These are phyloP conservation scores for Pinus albicaulis DNA, from an alignment of 75 land plant genomes.

Conservation along the genomic window DNA sequence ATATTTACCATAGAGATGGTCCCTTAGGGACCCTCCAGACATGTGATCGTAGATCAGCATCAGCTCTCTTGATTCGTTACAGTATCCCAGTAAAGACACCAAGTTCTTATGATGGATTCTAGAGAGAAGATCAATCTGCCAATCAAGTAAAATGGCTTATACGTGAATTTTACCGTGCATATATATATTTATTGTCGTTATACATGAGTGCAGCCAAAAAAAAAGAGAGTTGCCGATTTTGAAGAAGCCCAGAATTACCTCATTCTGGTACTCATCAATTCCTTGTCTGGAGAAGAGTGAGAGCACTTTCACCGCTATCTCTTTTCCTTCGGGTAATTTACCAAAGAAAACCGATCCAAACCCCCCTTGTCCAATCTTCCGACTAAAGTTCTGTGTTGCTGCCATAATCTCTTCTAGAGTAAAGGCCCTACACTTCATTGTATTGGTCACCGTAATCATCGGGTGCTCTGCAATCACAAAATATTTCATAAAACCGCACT, in stretches of 20 bases:
- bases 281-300: slow-evolving; percentile 1
- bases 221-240: neutral
- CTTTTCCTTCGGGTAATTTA: neutral
- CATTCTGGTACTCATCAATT: neutral
- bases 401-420: neutral
- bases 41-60: neutral
- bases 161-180: neutral
- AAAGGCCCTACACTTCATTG: neutral
- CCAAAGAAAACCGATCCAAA: slow-evolving; percentile 6
- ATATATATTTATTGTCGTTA: neutral
- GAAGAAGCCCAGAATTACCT: neutral
- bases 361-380: neutral
- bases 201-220: neutral
- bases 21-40: neutral
- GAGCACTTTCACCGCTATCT: slow-evolving; percentile 2
- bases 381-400: neutral
- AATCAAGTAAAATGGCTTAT: neutral
- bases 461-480: too few relatives aligned
- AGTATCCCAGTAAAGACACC: slow-evolving; percentile 25
- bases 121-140: slow-evolving; percentile 28
- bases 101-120: slow-evolving; percentile 29
- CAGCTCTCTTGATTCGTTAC: slow-evolving; percentile 9
- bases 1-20: neutral
- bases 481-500: too few relatives aligned
- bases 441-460: neutral